phyloP scores from a whole-genome alignment of 208 protist genomes.

The Acanthamoeba lenticulata region DNA sequence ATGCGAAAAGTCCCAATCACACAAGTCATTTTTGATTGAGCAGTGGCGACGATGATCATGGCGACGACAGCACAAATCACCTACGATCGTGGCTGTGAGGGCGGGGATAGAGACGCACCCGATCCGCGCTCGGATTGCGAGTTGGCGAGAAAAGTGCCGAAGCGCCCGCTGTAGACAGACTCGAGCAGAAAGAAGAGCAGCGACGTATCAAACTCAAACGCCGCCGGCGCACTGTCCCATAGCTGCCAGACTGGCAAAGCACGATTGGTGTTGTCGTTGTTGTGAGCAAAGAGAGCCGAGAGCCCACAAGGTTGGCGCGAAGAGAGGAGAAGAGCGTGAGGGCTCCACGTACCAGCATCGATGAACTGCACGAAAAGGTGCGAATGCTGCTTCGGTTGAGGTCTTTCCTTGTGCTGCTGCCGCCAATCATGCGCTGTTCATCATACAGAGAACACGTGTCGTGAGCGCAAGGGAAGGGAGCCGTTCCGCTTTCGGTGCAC shows the following conservation, averaged over 20 bases:
- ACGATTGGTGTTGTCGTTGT: not conserved
- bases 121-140: not conserved
- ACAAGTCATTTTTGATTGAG: no score
- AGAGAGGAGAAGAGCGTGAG: not conserved
- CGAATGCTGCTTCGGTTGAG: not conserved
- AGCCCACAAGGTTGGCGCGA: not conserved
- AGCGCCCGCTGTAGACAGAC: conserved; percentile 3
- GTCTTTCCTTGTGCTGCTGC: not conserved
- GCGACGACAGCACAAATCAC: not conserved
- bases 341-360: not conserved
- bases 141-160: conserved; percentile 22
- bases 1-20: not conserved
- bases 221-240: not conserved
- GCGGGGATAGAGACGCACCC: not conserved
- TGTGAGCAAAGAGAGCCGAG: not conserved
- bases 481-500: not conserved
- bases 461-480: not conserved
- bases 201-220: not conserved
- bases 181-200: conserved; percentile 38
- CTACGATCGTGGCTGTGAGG: not conserved
- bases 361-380: conserved; percentile 62
- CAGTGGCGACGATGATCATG: no score
- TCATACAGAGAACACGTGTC: not conserved
- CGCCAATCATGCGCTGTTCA: not conserved
- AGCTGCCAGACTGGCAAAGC: not conserved